Evolutionary conservation across 805 yeast species (phyloP).

Genomic region (Suhomyces faveliae): DNA sequence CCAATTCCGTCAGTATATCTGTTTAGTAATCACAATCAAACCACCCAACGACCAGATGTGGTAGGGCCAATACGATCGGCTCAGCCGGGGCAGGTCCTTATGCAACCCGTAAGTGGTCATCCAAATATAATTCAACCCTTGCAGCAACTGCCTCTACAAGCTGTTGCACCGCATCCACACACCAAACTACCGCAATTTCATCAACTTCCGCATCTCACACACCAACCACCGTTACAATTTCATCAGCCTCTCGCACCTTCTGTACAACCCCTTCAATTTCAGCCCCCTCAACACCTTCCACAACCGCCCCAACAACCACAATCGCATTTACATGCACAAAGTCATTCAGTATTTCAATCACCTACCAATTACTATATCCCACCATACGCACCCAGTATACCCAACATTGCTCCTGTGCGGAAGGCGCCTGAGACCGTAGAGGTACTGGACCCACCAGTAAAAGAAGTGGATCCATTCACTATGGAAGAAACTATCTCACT

Average conservation of each 20-base stretch:
- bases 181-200: slow-evolving; percentile 1
- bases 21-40: background rate
- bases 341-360: slow-evolving; percentile 4
- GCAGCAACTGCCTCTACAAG: slow-evolving; percentile 7
- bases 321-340: slow-evolving; percentile 8
- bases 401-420: slow-evolving; percentile 2
- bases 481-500: slow-evolving; percentile 27
- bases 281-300: background rate
- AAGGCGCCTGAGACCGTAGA: background rate
- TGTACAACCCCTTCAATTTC: slow-evolving; percentile 1
- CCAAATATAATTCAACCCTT: slow-evolving; percentile 6
- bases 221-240: background rate
- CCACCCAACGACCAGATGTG: background rate
- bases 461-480: slow-evolving; percentile 8
- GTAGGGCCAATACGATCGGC: slow-evolving; percentile 1
- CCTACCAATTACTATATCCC: slow-evolving; percentile 3
- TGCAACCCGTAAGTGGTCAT: slow-evolving; percentile 1
- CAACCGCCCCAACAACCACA: slow-evolving; percentile 11
- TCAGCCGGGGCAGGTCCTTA: slow-evolving; percentile 8
- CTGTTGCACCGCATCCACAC: background rate
- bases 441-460: background rate
- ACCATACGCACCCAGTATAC: background rate
- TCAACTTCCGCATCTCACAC: slow-evolving; percentile 7
- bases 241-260: slow-evolving; percentile 4
- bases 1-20: slow-evolving; percentile 9